Evolutionary conservation across 2,329 filamentous ascomycete species (phyloP), one percentile per base, ranked within the genome.

Genomic region (Fusarium burgessii): DNA sequence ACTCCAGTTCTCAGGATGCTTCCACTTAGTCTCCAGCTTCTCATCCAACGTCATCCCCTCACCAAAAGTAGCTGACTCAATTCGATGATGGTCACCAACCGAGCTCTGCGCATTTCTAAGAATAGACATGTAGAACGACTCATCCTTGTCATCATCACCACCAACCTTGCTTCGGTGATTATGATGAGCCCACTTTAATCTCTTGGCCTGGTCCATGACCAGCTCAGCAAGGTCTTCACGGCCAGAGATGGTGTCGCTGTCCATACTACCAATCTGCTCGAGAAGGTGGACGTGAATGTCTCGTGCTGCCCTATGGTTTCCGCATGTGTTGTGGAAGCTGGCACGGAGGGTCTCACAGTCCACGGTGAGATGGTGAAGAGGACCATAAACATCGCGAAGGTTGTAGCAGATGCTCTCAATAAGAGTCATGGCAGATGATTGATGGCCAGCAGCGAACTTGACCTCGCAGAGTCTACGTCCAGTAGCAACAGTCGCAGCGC

Each of bases 11-110:
- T 59, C 57, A 7, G 57, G 57, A 6, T 55, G 57, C 47, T 59
- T 55, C 57, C 57, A 59, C 57, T 55, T 59, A 5, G 49, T 59
- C 38, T 59, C 57, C 23, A 42, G 23, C 57, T 56, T 55, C 23
- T 59, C 57, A 7, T 55, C 57, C 15, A 59, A 20, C 8, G 51
- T 43, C 3, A 55, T 29, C 1, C 15, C 43, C 10, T 43, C 56
- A 0, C 47, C 41, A 0, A 55, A 55, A 7, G 15, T 25, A 0
- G 13, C 33, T 1, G 57, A 59, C 18, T 56, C 49, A 1, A 36
- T 15, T 25, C 57, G 15, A 5, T 56, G 29, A 3, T 56, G 38
- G 1, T 23, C 38, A 36, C 51, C 11, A 2, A 59, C 29, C 0
- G 49, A 59, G 2, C 27, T 56, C 32, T 59, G 57, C 0, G 57